A percentile compares a stretch with the other conserved stretches of the same genome.
phyloP scores from a whole-genome alignment of 129 eudicot species.

The Heracleum sosnowskyi region DNA sequence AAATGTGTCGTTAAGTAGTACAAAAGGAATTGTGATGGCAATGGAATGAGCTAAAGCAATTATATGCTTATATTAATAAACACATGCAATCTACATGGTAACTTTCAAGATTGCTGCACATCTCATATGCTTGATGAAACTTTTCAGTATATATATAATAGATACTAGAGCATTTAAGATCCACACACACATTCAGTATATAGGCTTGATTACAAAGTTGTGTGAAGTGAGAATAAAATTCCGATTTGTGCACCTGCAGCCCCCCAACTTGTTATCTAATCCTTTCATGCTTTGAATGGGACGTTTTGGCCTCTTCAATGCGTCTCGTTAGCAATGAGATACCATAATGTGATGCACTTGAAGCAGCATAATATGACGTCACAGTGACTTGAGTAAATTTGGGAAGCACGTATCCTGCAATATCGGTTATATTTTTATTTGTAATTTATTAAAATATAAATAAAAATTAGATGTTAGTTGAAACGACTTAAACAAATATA shows the following conservation, averaged over 20 bases:
- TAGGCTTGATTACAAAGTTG: slow-evolving; percentile 12
- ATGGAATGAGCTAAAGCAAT: too few relatives aligned
- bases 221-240: slow-evolving; percentile 6
- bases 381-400: slow-evolving; percentile 62
- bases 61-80: neutral
- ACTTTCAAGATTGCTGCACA: neutral
- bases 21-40: neutral
- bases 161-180: neutral
- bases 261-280: slow-evolving; percentile 30
- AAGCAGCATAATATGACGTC: slow-evolving; percentile 81
- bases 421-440: neutral
- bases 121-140: neutral
- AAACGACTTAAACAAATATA: slow-evolving; percentile 9
- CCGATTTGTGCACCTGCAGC: slow-evolving; percentile 17
- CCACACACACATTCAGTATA: neutral
- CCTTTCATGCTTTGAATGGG: slow-evolving; percentile 35
- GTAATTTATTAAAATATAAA: too few relatives aligned
- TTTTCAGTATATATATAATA: too few relatives aligned
- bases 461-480: too few relatives aligned
- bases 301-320: slow-evolving; percentile 57
- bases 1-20: neutral
- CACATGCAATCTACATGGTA: neutral
- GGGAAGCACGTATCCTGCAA: slow-evolving; percentile 76
- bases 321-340: slow-evolving; percentile 73
- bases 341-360: slow-evolving; percentile 81